Evolutionary conservation across 2,329 filamentous ascomycete species (phyloP).

Genomic region (Thielaviopsis ethacetica): DNA sequence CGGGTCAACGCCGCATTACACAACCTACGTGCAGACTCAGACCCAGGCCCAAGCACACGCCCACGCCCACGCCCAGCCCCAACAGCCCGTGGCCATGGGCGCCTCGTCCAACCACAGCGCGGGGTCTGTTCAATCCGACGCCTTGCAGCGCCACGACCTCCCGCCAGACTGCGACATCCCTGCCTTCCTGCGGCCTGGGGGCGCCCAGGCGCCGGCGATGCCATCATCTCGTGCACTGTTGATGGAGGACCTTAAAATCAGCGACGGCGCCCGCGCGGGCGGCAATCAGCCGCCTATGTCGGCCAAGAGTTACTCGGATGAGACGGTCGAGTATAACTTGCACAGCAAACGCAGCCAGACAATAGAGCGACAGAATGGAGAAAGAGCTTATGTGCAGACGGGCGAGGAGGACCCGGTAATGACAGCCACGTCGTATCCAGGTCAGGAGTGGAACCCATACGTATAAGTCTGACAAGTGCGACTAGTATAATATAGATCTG

Average conservation of each 20-base stretch:
- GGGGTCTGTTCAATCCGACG: neutral
- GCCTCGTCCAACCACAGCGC: neutral
- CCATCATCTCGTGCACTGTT: neutral
- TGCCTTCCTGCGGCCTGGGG: neutral
- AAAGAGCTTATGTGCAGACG: neutral
- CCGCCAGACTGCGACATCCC: neutral
- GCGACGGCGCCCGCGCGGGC: too few relatives aligned
- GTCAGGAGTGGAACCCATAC: constrained; percentile 7
- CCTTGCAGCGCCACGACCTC: neutral
- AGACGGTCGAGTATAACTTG: neutral
- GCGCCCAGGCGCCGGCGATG: neutral
- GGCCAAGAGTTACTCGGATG: neutral
- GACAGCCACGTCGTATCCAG: constrained; percentile 8
- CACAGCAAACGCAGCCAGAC: neutral
- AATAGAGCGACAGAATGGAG: neutral
- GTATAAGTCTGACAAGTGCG: neutral
- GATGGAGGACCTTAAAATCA: neutral
- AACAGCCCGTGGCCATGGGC: neutral
- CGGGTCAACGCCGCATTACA: neutral
- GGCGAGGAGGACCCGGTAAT: neutral
- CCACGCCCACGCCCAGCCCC: too few relatives aligned
- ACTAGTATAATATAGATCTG: too few relatives aligned
- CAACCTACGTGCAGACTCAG: neutral
- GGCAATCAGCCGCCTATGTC: neutral
- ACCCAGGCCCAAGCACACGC: too few relatives aligned